Evolutionary conservation across 257 asterid genomes (phyloP).

Genomic region (Orobanche coerulescens): DNA sequence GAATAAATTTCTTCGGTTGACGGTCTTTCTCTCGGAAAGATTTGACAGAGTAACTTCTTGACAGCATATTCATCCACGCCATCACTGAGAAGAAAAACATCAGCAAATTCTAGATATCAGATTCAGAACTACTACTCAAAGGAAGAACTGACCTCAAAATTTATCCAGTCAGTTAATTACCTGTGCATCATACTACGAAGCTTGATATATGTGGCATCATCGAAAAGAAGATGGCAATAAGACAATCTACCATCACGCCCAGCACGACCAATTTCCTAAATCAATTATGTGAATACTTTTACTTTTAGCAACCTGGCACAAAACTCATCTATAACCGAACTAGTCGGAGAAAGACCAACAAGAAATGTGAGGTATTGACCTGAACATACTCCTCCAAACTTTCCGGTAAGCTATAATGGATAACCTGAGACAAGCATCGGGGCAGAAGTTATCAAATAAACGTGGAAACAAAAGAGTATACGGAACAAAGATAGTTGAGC

Average conservation of each 20-base stretch:
- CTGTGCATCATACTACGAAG: slow-evolving; percentile 86
- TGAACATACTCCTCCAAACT: slow-evolving; percentile 98
- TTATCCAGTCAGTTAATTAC: slow-evolving; percentile 35
- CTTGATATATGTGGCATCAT: slow-evolving; percentile 68
- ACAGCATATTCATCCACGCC: slow-evolving; percentile 84
- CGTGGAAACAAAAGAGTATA: not conserved
- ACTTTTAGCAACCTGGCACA: slow-evolving; percentile 20
- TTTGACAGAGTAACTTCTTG: slow-evolving; percentile 72
- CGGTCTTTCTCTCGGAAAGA: slow-evolving; percentile 36
- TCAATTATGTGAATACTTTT: slow-evolving; percentile 12
- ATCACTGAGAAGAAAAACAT: slow-evolving; percentile 46
- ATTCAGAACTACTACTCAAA: slow-evolving; percentile 12
- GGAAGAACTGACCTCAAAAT: slow-evolving; percentile 16
- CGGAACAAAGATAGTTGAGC: slow-evolving; percentile 6
- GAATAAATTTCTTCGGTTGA: slow-evolving; percentile 49
- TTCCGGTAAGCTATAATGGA: slow-evolving; percentile 90
- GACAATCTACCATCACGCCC: slow-evolving; percentile 95
- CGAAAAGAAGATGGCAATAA: slow-evolving; percentile 84
- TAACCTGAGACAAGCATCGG: slow-evolving; percentile 50
- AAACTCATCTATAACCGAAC: not conserved
- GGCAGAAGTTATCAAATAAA: slow-evolving; percentile 12
- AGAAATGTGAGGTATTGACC: slow-evolving; percentile 34
- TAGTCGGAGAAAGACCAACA: slow-evolving; percentile 16
- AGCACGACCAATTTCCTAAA: slow-evolving; percentile 99
- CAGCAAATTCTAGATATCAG: slow-evolving; percentile 23